phyloP scores from a whole-genome alignment of 176 grass and related monocot species.

The Carex myosuroides region DNA sequence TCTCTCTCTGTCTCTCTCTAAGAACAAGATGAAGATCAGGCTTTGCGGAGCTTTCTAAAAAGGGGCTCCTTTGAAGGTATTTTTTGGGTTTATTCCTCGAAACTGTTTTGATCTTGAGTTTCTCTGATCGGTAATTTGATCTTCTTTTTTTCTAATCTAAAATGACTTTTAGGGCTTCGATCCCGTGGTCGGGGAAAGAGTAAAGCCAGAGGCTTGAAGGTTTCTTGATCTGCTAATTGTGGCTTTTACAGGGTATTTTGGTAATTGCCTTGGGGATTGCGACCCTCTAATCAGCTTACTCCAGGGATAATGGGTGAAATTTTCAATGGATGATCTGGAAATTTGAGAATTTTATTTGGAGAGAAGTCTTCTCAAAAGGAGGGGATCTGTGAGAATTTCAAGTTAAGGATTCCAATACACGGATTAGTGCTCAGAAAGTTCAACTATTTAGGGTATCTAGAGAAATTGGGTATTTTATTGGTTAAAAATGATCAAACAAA shows the following conservation, averaged over 20 bases:
- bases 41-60: slow-evolving; percentile 15
- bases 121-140: slow-evolving; percentile 11
- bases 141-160: neutral
- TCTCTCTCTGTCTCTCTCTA: neutral
- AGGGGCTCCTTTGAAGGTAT: slow-evolving; percentile 18
- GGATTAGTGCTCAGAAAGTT: slow-evolving; percentile 3
- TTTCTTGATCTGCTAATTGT: slow-evolving; percentile 23
- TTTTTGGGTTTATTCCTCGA: neutral
- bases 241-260: neutral
- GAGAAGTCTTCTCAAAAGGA: slow-evolving; percentile 9
- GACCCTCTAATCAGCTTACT: neutral
- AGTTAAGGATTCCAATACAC: neutral
- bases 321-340: slow-evolving; percentile 19
- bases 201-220: slow-evolving; percentile 3
- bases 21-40: slow-evolving; percentile 20
- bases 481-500: slow-evolving; percentile 82
- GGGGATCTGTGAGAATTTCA: neutral
- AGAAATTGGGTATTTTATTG: slow-evolving; percentile 3
- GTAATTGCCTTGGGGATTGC: neutral
- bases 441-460: neutral
- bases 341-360: slow-evolving; percentile 3
- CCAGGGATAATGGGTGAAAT: neutral
- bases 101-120: slow-evolving; percentile 13
- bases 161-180: slow-evolving; percentile 17
- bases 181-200: slow-evolving; percentile 7